phyloP scores from a whole-genome alignment of 164 flowering plant genomes.

The Piper betle region DNA sequence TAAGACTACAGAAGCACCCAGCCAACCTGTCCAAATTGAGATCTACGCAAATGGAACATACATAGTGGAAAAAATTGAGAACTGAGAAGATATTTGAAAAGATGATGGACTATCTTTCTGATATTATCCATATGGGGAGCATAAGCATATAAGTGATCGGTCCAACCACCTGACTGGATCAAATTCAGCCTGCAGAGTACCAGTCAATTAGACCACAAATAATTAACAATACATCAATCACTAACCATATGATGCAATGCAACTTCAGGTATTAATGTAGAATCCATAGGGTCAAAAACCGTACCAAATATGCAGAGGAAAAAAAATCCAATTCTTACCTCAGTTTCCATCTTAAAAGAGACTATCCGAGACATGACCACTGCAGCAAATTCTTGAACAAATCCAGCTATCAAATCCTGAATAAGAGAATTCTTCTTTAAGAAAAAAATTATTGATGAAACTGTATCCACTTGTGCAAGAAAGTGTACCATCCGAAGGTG shows the following conservation, averaged over 20 bases:
- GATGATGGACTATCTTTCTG: slow-evolving; percentile 85
- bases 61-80: slow-evolving; percentile 94
- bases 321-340: slow-evolving; percentile 32
- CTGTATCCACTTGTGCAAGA: no score
- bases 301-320: not conserved
- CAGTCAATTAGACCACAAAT: not conserved
- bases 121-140: slow-evolving; percentile 87
- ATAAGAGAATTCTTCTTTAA: not conserved
- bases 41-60: slow-evolving; percentile 79
- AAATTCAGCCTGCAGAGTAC: slow-evolving; percentile 74
- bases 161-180: slow-evolving; percentile 96
- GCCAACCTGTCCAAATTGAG: slow-evolving; percentile 97
- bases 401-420: slow-evolving; percentile 91
- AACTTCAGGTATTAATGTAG: not conserved
- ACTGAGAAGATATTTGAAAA: slow-evolving; percentile 74
- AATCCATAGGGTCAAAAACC: not conserved
- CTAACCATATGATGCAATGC: not conserved
- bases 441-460: not conserved
- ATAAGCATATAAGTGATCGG: slow-evolving; percentile 71
- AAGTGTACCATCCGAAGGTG: no score
- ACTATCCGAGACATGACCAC: slow-evolving; percentile 89
- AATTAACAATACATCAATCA: not conserved
- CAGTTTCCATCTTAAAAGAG: slow-evolving; percentile 92
- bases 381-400: slow-evolving; percentile 99
- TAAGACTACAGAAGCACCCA: not conserved